Evolutionary conservation across 495 filamentous ascomycete species (phyloP), one percentile per base, ranked within the genome.

Genomic region (Pseudomonodictys pantanalensis): DNA sequence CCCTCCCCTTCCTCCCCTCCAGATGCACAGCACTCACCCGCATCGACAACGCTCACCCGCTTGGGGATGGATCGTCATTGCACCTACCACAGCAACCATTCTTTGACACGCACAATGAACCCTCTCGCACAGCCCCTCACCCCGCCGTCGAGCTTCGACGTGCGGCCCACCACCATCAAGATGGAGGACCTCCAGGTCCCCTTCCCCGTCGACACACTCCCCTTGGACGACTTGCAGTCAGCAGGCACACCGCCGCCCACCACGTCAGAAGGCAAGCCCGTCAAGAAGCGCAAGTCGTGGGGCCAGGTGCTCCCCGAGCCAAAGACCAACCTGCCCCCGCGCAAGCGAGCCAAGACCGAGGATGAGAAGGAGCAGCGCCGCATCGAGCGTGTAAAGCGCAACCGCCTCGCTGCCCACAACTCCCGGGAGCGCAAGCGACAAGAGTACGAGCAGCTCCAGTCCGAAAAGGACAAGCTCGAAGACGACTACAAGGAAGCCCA

Each of bases 271-370:
- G 18, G 24, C 23, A 95, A 89, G 78, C 83, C 86, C 1, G 74
- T 79, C 38, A 97, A 97, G 85, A 98, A 98, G 82, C 81, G 93
- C 73, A 98, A 97, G 79, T 96, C 92, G 57, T 98, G 93, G 93
- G 93, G 93, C 64, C 93, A 98, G 76, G 88, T 95, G 76, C 85
- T 98, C 43, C 93, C 93, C 23, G 89, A 90, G 66, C 93, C 93
- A 20, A 98, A 93, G 81, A 98, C 93, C 38, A 96, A 95, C 66
- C 82, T 98, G 25, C 93, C 93, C 64, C 93, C 93, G 55, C 85
- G 92, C 56, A 98, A 98, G 83, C 91, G 93, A 58, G 93, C 93
- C 67, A 98, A 97, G 82, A 98, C 93, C 25, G 91, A 72, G 53
- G 93, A 96, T 71, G 93, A 98, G 74, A 98, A 98, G 75, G 93